Percentiles rank a stretch among this genome's conserved stretches.
phyloP scores from a whole-genome alignment of 345 rosid genomes.

The Lumnitzera littorea region DNA sequence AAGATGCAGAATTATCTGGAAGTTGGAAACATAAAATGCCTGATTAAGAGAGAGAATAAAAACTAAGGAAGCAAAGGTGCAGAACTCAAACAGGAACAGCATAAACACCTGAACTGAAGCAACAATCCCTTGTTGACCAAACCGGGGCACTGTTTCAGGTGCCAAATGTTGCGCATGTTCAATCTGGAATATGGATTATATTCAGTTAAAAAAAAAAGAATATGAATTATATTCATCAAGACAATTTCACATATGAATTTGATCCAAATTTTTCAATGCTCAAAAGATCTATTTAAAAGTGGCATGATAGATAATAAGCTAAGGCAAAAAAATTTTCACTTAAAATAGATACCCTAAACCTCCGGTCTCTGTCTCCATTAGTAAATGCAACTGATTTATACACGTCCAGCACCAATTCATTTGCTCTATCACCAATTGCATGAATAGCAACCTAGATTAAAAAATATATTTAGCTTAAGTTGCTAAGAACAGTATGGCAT shows the following conservation, averaged over 20 bases:
- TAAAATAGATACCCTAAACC: conserved; percentile 61
- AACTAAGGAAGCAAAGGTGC: not conserved
- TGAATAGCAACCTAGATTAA: conserved; percentile 73
- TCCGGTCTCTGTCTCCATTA: conserved; percentile 70
- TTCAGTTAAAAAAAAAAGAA: not conserved
- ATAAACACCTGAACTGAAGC: conserved; percentile 76
- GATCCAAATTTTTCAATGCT: not conserved
- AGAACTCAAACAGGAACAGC: not conserved
- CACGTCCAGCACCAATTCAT: conserved; percentile 62
- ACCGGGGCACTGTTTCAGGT: conserved; percentile 47
- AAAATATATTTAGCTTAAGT: not conserved
- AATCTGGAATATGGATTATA: conserved; percentile 35
- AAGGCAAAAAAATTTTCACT: not conserved
- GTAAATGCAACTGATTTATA: conserved; percentile 45
- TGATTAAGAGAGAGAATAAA: not conserved
- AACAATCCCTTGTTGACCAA: conserved; percentile 60
- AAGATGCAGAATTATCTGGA: no score
- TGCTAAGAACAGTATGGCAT: not conserved
- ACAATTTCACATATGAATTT: not conserved
- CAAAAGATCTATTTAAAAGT: not conserved
- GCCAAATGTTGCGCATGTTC: conserved; percentile 93
- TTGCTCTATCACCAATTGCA: conserved; percentile 93
- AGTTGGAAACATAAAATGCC: not conserved
- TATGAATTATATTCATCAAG: conserved; percentile 8
- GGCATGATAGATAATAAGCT: conserved; percentile 1